phyloP scores from a whole-genome alignment of 139 green algal genomes.

The Micractinium sp. region DNA sequence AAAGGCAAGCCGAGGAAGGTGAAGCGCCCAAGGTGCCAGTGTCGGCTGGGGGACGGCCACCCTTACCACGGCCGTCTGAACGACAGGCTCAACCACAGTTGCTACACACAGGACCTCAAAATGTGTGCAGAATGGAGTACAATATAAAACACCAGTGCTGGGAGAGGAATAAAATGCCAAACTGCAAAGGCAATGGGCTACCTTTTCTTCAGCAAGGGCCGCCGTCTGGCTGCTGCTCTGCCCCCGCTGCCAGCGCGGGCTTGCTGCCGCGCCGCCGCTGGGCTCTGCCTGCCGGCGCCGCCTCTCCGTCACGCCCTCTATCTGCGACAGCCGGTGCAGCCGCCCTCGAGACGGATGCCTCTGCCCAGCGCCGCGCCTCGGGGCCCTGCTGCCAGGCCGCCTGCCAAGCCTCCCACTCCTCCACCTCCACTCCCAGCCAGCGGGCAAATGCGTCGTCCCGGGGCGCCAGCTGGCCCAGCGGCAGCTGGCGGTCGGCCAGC shows the following conservation, averaged over 20 bases:
- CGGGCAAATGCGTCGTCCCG: background rate
- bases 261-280: background rate
- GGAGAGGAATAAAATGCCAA: no score
- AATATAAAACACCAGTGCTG: no score
- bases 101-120: no score
- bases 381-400: background rate
- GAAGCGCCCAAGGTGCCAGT: no score
- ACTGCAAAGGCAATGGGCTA: background rate
- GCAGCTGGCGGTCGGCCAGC: background rate
- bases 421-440: background rate
- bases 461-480: background rate
- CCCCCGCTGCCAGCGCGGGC: background rate
- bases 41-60: no score
- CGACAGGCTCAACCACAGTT: no score
- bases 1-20: no score
- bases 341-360: no score
- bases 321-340: background rate
- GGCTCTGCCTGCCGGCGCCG: no score
- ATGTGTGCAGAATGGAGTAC: no score
- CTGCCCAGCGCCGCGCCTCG: slow-evolving; percentile 5
- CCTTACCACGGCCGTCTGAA: no score
- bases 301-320: background rate
- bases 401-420: background rate
- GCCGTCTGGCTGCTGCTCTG: no score
- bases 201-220: background rate